Conservation (phyloP, 169 alveolate genomes). For the Eimeria nieschulzi region DNA sequence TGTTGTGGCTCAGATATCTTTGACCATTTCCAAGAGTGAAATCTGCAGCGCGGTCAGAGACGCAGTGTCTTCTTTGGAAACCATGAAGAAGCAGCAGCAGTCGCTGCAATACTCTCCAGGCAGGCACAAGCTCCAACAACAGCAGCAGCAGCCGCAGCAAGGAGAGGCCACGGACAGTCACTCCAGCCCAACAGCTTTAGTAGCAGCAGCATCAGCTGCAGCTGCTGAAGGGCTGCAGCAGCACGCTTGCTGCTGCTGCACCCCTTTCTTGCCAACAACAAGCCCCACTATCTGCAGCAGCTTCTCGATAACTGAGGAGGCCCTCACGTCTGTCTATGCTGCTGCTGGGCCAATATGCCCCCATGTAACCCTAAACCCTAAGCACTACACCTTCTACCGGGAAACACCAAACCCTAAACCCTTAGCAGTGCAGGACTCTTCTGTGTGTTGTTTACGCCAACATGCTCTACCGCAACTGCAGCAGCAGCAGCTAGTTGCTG, state of each 20-base stretch:
- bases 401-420: too few species aligned
- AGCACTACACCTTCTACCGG: too few species aligned
- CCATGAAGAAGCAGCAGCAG: slow-evolving; percentile 10
- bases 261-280: not conserved
- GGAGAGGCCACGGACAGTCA: too few species aligned
- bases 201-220: not conserved
- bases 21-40: not conserved
- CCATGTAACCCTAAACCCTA: not conserved
- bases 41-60: not conserved
- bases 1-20: not conserved
- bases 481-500: too few species aligned
- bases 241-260: slow-evolving; percentile 2
- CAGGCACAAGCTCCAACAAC: not conserved
- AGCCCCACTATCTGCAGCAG: not conserved
- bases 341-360: not conserved
- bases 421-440: too few species aligned
- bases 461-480: too few species aligned
- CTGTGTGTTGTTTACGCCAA: too few species aligned
- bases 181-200: not conserved
- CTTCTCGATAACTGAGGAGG: not conserved
- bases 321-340: not conserved
- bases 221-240: not conserved
- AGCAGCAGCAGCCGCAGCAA: not conserved
- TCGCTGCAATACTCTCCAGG: not conserved
- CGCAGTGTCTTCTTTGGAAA: not conserved